phyloP scores from a whole-genome alignment of 139 green algal genomes.

The Auxenochlorella pyrenoidosa region DNA sequence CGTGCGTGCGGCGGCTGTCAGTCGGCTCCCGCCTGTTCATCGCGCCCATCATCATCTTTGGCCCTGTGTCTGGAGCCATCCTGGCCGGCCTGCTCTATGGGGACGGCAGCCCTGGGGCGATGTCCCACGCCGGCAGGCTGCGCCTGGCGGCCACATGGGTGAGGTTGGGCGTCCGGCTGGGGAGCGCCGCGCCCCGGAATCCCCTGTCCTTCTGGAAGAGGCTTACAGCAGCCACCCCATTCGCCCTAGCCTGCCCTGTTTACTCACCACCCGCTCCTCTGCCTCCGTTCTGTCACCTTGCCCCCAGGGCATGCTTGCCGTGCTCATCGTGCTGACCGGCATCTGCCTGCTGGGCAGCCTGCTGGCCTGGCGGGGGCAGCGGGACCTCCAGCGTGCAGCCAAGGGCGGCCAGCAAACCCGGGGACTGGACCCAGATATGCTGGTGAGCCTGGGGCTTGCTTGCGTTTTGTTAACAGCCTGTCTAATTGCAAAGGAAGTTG shows the following conservation, averaged over 20 bases:
- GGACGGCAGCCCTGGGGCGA: not conserved
- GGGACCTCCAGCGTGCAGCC: not conserved
- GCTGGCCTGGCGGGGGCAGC: not conserved
- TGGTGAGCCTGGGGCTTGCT: too few relatives aligned
- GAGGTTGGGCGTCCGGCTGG: not conserved
- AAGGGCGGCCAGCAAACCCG: not conserved
- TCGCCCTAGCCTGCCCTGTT: too few relatives aligned
- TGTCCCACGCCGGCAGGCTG: not conserved
- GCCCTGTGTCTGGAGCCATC: not conserved
- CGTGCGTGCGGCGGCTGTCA: not conserved
- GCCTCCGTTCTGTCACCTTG: not conserved
- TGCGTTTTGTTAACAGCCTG: too few relatives aligned
- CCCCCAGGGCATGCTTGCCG: not conserved
- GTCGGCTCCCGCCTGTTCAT: slow-evolving; percentile 2
- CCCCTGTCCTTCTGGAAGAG: too few relatives aligned
- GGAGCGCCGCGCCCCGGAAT: too few relatives aligned
- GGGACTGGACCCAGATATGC: not conserved
- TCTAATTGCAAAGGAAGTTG: too few relatives aligned
- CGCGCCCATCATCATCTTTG: not conserved
- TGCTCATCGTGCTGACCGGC: not conserved
- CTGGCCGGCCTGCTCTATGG: not conserved
- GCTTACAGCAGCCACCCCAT: too few relatives aligned
- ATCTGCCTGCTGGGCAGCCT: not conserved
- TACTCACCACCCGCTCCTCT: not conserved
- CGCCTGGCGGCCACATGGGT: not conserved